Base-by-base conservation (phyloP, 148 eudicot species). In the Drosera capensis region DNA sequence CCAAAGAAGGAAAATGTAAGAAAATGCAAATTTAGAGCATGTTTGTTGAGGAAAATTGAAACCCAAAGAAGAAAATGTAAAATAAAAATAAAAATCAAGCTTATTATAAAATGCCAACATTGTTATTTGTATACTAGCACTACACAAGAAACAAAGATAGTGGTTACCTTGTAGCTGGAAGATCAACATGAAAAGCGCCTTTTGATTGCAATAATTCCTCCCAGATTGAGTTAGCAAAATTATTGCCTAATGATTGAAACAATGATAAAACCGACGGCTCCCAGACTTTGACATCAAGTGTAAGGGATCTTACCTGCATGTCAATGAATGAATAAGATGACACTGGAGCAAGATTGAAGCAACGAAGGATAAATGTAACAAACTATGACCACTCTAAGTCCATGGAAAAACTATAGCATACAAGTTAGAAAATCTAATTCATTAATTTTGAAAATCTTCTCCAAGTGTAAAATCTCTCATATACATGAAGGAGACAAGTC, bases 201-300 rank as follows among this genome's bases (percentile, higher is more conserved):
- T 72, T 78, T 26, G 94, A 75, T 57, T 81, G 86, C 71, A 90
- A 63, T 24, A 70, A 51, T 48, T 90, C 94, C 68, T 90, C 97
- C 97, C 97, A 90, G 31, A 90, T 71, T 20, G 93, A 80, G 52
- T 90, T 90, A 19, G 93, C 77, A 71, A 84, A 84, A 41, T 74
- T 51, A 57, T 90, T 90, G 30, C 97, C 97, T 72, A 90, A 43
- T 46, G 97, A 80, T 68, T 80, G 97, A 69, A 90, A 90, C 58
- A 90, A 56, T 52, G 72, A 73, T 63, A 90, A 72, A 17, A 90
- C 93, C 2, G 97, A 80, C 24, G 95, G 82, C 60, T 90, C 97
- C 97, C 97, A 90, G 45, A 80, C 95, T 75, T 75, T 90, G 25
- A 90, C 83, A 75, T 90, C 97, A 47, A 90, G 97, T 6, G 97